A percentile compares a stretch with the other conserved stretches of the same genome.
Conservation (phyloP, 257 asterid species). For the Solanum phureja region DNA sequence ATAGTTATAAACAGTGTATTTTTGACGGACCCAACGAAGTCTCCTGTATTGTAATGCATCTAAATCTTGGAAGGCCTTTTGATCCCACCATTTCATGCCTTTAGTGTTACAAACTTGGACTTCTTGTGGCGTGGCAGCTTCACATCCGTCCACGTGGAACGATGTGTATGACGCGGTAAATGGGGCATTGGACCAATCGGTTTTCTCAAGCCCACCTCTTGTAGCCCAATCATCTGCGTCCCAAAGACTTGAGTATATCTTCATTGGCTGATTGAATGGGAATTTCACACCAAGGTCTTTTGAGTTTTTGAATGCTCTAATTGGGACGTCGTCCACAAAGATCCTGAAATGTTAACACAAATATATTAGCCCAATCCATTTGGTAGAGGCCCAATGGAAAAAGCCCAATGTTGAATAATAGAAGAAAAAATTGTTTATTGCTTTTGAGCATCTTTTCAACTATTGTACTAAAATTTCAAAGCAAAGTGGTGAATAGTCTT, state of each 20-base stretch:
- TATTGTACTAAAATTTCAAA: background rate
- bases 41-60: conserved; percentile 22
- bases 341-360: conserved; percentile 6
- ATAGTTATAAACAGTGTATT: conserved; percentile 27
- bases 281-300: conserved; percentile 24
- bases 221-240: conserved; percentile 40
- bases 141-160: conserved; percentile 30
- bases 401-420: background rate
- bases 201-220: conserved; percentile 31
- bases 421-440: background rate
- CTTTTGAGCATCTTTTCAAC: background rate
- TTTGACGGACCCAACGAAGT: conserved; percentile 21
- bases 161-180: conserved; percentile 24
- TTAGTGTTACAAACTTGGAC: conserved; percentile 18
- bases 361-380: background rate
- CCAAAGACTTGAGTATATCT: conserved; percentile 31
- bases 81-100: conserved; percentile 37
- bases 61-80: conserved; percentile 23
- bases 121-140: conserved; percentile 15
- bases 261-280: conserved; percentile 37
- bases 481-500: background rate
- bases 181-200: conserved; percentile 34
- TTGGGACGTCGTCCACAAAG: conserved; percentile 24
- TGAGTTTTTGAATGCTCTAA: conserved; percentile 22
- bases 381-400: background rate